Evolutionary conservation across 2,329 filamentous ascomycete species (phyloP), one percentile per base, ranked within the genome.

Genomic region (Sclerotinia spermophila): DNA sequence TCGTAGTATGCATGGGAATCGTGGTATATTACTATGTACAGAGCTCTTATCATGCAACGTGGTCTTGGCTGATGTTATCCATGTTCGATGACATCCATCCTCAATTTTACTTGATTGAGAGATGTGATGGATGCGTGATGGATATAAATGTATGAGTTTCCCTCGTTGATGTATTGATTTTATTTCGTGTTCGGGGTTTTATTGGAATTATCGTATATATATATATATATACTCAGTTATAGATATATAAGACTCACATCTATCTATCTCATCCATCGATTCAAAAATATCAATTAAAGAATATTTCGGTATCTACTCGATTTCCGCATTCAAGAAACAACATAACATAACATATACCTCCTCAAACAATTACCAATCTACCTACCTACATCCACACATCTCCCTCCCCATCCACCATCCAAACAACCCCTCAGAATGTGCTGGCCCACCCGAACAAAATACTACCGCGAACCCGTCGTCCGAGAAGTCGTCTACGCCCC

Each of bases 21-120:
- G 61, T 24, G 35, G 61, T 17, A 62, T n/a, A n/a, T n/a, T n/a
- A n/a, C n/a, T n/a, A n/a, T n/a, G n/a, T n/a, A n/a, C n/a, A 45
- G 30, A 15, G n/a, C n/a, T n/a, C n/a, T 64, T 5, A 5, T 53
- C 15, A 51, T 51, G 61, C 45, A 65, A 30, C 5, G 17, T 40
- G 45, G 45, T 30, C 62, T 65, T 65, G 62, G 62, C 62, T 65
- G 62, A 65, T 65, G 62, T 19, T 38, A 65, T 65, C 4, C 21
- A 53, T 53, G n/a, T 27, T 51, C 7, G 17, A 65, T 53, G 44
- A 11, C 24, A 53, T 53, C 33, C 40, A 24, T n/a, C n/a, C 38
- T 40, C 24, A 6, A 27, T 27, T 53, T 1, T 65, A 53, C 45
- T 53, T 65, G 62, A 53, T 65, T 53, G 45, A 60, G 38, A 13